A percentile compares a stretch with the other conserved stretches of the same genome.
phyloP scores from a whole-genome alignment of 805 yeast genomes.

The Metschnikowia baotianmanensis region DNA sequence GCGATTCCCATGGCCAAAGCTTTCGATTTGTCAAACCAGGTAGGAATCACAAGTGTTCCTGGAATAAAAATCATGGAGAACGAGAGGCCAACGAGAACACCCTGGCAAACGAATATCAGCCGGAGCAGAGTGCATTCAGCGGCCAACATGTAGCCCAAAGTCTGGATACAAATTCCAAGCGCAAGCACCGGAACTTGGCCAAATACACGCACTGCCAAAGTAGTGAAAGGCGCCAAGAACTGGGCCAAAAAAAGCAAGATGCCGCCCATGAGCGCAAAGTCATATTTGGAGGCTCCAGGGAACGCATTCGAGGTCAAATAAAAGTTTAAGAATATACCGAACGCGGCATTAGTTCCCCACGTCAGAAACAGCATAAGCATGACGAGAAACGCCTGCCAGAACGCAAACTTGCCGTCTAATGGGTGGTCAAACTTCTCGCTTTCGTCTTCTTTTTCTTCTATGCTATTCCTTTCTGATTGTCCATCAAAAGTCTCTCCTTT shows the following conservation, averaged over 20 bases:
- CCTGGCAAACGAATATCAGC: conserved; percentile 70
- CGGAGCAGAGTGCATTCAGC: conserved; percentile 57
- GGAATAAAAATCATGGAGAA: conserved; percentile 58
- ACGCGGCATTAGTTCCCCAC: conserved; percentile 59
- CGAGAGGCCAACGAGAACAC: conserved; percentile 57
- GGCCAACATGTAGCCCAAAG: conserved; percentile 57
- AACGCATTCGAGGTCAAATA: conserved; percentile 44
- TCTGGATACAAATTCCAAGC: conserved; percentile 50
- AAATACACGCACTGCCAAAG: conserved; percentile 40
- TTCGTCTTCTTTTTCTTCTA: background rate
- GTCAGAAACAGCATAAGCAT: conserved; percentile 47
- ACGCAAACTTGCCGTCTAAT: conserved; percentile 19
- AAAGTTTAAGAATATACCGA: conserved; percentile 56
- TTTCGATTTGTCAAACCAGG: conserved; percentile 66
- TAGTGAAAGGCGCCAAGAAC: conserved; percentile 50
- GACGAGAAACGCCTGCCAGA: conserved; percentile 21
- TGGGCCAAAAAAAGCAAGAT: conserved; percentile 61
- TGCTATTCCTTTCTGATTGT: background rate
- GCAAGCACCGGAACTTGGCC: conserved; percentile 50
- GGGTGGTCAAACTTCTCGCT: conserved; percentile 14
- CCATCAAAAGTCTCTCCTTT: background rate
- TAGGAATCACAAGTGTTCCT: conserved; percentile 59
- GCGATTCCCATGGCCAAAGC: conserved; percentile 53
- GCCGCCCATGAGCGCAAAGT: conserved; percentile 69
- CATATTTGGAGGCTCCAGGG: conserved; percentile 53